Percentiles rank a stretch among this genome's conserved stretches.
These are phyloP conservation scores for Plasmopara viticola DNA, from an alignment of 352 stramenopile genomes.

Conservation along the genomic window DNA sequence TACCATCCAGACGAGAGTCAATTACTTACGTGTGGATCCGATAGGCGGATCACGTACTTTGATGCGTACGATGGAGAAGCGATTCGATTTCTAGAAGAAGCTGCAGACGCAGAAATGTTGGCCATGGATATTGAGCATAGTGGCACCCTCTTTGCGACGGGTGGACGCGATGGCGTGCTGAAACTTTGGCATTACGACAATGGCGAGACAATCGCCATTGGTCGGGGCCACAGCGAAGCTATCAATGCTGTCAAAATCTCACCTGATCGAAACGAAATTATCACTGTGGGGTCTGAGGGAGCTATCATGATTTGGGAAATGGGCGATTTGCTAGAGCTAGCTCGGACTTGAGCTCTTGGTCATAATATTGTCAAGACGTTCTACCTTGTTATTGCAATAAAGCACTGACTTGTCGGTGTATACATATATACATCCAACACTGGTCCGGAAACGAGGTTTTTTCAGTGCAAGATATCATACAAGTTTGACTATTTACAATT, in stretches of 20 bases:
- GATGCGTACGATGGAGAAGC: constrained; percentile 92
- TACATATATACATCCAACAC: no score
- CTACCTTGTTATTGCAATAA: no score
- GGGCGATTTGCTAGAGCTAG: constrained; percentile 31
- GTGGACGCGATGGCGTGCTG: constrained; percentile 85
- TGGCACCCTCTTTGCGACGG: constrained; percentile 89
- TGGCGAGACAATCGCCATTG: constrained; percentile 81
- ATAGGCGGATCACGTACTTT: constrained; percentile 96
- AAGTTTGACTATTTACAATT: not conserved
- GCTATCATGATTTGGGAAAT: constrained; percentile 96
- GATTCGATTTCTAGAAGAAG: constrained; percentile 93
- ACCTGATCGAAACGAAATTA: constrained; percentile 88
- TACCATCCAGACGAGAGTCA: constrained; percentile 97
- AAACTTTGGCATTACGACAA: constrained; percentile 97
- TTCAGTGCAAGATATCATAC: no score
- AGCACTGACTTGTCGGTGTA: no score
- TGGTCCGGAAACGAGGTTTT: no score
- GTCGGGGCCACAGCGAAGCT: constrained; percentile 90
- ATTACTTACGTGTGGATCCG: constrained; percentile 92
- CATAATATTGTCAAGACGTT: no score
- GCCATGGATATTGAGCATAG: constrained; percentile 89
- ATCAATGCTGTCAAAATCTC: constrained; percentile 91
- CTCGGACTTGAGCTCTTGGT: constrained; percentile 2
- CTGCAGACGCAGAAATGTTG: constrained; percentile 85
- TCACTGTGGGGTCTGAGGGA: constrained; percentile 92